Evolutionary conservation across 805 yeast genomes (phyloP), one percentile per base, ranked within the genome.

Genomic region (Suhomyces sp.): DNA sequence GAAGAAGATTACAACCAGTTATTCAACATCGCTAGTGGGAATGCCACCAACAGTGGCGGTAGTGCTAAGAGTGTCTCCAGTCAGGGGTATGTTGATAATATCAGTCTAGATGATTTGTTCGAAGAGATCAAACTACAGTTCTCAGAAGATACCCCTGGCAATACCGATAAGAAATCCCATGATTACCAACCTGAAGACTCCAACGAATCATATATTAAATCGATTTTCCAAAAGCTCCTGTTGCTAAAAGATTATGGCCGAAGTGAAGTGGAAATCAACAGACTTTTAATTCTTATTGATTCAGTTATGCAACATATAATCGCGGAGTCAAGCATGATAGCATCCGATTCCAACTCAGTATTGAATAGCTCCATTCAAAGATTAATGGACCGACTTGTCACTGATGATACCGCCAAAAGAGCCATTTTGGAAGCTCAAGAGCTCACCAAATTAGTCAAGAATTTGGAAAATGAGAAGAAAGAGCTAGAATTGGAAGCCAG

Each of bases 1-100:
- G 76, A 71, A 50, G 77, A 72, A 22, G 79, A 75, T 51, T 71
- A 64, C 49, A 60, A 60, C 20, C 64, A 62, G n/a, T 56, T 63
- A 13, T 52, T 59, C 39, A 47, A 52, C 40, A 29, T 52, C 20
- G 47, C 17, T 54, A 47, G 29, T 20, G 20, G 53, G 29, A 24
- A 50, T 6, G 40, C 50, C 8, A 53, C 47, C 5, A 37, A 47
- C 19, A 51, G 47, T 21, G 44, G 27, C 3, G 19, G 55, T 21
- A 24, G 48, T 5, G 40, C 46, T 7, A 54, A 50, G 5, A 27
- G 48, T 20, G 53, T 46, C 19, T 54, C 53, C 1, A 53, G 46
- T 6, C 47, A 51, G n/a, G 54, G 47, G 10, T 43, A 21, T 12
- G 52, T 47, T 29, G 51, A 48, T 8, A 29, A 46, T 10, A 13